Evolutionary conservation across 345 rosid species (phyloP), one percentile per base, ranked within the genome.

Genomic region (Hibiscus syriacus): DNA sequence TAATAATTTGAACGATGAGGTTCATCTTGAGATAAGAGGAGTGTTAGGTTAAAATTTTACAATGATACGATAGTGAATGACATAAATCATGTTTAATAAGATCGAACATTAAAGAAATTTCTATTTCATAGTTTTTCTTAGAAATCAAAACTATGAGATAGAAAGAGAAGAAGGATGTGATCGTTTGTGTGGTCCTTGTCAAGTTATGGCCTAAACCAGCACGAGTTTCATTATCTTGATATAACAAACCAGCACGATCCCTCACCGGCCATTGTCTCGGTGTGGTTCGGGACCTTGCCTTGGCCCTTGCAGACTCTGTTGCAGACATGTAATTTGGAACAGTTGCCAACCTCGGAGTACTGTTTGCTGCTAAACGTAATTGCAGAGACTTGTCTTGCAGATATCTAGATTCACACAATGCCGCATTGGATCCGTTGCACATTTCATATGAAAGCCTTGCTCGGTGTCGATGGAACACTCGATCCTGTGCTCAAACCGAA

Each of bases 301-400:
- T 81, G 26, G 98, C 97, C 75, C 82, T 89, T 0, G 95, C 96
- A 0, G 96, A 90, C 76, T 82, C 87, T 2, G 98, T 93, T 1
- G 91, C 82, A 5, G 92, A 81, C 96, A 94, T 91, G 83, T 87
- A 91, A 59, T 91, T 89, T 0, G 99, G 97, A 48, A 76, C 20
- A 1, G 78, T 30, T 3, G 73, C 64, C 2, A 81, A 77, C 38
- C 80, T 76, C 34, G 95, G 86, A 19, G n/a, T n/a, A n/a, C 86
- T 80, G 61, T 79, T 78, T 34, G 73, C 83, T 14, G 83, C 89
- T 13, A 92, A 85, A 22, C 85, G 84, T n/a, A 82, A 81, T 11
- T 71, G 79, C 61, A 80, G 59, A 22, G 87, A 78, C 72, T n/a
- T n/a, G n/a, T 49, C 54, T 63, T 79, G 90, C 63, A 86, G 84